Evolutionary conservation across 2,329 filamentous ascomycete species (phyloP).

Genomic region (Fusarium sp.): DNA sequence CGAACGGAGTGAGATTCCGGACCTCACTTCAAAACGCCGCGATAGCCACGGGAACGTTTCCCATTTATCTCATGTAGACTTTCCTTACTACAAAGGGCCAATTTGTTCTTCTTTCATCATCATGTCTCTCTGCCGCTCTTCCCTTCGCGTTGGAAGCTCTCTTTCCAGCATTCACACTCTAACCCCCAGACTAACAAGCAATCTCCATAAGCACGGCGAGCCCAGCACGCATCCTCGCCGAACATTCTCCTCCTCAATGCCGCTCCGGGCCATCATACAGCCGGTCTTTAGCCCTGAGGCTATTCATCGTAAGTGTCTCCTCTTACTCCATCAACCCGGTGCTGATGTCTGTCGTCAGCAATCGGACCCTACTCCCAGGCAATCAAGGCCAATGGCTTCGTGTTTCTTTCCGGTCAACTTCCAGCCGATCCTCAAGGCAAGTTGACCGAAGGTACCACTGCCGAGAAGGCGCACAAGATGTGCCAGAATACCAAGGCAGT

Average conservation of each 20-base stretch:
- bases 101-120: neutral
- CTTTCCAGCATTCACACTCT: neutral
- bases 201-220: neutral
- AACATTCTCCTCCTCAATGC: neutral
- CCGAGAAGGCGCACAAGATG: constrained; percentile 38
- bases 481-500: constrained; percentile 72
- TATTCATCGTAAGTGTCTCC: constrained; percentile 14
- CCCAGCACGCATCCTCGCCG: neutral
- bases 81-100: too few species aligned
- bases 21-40: neutral
- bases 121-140: constrained; percentile 2
- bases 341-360: neutral
- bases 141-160: neutral
- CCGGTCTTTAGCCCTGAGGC: constrained; percentile 20
- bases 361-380: constrained; percentile 33
- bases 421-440: constrained; percentile 69
- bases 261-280: constrained; percentile 6
- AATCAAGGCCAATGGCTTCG: constrained; percentile 55
- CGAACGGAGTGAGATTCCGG: constrained; percentile 14
- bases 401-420: constrained; percentile 79
- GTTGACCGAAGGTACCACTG: constrained; percentile 70
- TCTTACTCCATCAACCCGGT: accelerated
- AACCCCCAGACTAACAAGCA: neutral
- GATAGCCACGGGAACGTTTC: neutral
- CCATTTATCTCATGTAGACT: too few species aligned